Percentiles rank a stretch among this genome's conserved stretches.
Evolutionary conservation across 2,329 filamentous ascomycete species (phyloP).

Genomic region (Chaetomium strumarium): DNA sequence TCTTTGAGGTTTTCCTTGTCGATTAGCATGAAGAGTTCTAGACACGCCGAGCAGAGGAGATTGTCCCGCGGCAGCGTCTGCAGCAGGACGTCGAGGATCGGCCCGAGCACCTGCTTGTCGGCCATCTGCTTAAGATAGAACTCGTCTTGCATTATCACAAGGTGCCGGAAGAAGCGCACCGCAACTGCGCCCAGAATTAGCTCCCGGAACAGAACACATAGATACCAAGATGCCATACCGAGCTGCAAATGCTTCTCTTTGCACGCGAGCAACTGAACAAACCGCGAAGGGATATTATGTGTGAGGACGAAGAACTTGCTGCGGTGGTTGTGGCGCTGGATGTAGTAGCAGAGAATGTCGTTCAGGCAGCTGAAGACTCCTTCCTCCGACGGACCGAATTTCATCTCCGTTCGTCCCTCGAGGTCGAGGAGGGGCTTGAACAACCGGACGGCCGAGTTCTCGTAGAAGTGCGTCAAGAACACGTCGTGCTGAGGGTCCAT

Average conservation of each 20-base stretch:
- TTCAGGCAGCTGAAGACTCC: conserved; percentile 88
- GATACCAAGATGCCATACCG: conserved; percentile 51
- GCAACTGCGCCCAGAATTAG: conserved; percentile 51
- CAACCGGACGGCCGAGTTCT: conserved; percentile 74
- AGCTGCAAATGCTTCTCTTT: conserved; percentile 90
- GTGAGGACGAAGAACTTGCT: conserved; percentile 83
- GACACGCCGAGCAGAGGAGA: conserved; percentile 83
- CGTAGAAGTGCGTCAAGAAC: conserved; percentile 86
- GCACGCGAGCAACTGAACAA: conserved; percentile 75
- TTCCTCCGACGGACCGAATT: conserved; percentile 75
- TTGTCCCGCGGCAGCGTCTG: conserved; percentile 89
- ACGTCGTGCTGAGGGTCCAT: conserved; percentile 72
- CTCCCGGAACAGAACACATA: not conserved
- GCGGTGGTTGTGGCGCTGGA: conserved; percentile 78
- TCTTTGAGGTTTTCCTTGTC: conserved; percentile 76
- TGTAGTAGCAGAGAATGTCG: conserved; percentile 89
- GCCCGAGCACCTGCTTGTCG: conserved; percentile 73
- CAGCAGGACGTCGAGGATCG: conserved; percentile 76
- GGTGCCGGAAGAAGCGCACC: conserved; percentile 86
- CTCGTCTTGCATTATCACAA: conserved; percentile 80
- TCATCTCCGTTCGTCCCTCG: conserved; percentile 61
- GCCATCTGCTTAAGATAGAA: conserved; percentile 85
- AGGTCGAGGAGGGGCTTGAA: conserved; percentile 83
- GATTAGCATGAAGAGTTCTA: conserved; percentile 91
- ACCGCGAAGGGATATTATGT: conserved; percentile 69